These are phyloP conservation scores for Paratinospora sagittata DNA, from an alignment of 164 flowering plant genomes.

Conservation along the genomic window DNA sequence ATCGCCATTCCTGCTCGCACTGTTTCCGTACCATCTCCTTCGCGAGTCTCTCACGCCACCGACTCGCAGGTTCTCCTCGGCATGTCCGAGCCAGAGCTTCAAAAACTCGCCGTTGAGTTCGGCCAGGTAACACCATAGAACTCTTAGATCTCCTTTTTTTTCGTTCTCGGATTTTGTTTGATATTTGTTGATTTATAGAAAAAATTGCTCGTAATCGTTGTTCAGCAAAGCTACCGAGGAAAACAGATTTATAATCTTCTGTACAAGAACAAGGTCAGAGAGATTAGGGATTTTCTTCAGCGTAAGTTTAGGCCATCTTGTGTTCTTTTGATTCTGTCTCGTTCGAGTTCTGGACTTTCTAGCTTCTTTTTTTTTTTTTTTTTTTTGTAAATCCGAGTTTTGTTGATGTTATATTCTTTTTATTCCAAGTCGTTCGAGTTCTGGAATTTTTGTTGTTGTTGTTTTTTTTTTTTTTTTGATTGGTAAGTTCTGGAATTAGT, in stretches of 20 bases:
- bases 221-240: constrained; percentile 78
- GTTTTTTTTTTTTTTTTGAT: neutral
- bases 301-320: constrained; percentile 32
- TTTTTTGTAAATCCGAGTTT: neutral
- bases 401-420: neutral
- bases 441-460: neutral
- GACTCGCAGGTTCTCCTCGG: constrained; percentile 75
- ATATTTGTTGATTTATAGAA: neutral
- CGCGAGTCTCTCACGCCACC: constrained; percentile 24
- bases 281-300: constrained; percentile 68
- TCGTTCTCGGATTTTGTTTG: neutral
- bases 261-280: constrained; percentile 74
- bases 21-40: constrained; percentile 15
- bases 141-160: neutral
- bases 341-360: too few relatives aligned
- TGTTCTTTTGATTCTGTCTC: neutral
- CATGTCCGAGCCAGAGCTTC: constrained; percentile 81
- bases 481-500: neutral
- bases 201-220: neutral
- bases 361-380: neutral
- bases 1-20: constrained; percentile 14
- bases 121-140: constrained; percentile 48
- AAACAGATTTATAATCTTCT: constrained; percentile 81
- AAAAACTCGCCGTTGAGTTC: constrained; percentile 69
- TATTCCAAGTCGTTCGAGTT: neutral